A percentile compares a stretch with the other conserved stretches of the same genome.
Evolutionary conservation across 2,329 filamentous ascomycete genomes (phyloP).

Genomic region (Fusarium paranaense): DNA sequence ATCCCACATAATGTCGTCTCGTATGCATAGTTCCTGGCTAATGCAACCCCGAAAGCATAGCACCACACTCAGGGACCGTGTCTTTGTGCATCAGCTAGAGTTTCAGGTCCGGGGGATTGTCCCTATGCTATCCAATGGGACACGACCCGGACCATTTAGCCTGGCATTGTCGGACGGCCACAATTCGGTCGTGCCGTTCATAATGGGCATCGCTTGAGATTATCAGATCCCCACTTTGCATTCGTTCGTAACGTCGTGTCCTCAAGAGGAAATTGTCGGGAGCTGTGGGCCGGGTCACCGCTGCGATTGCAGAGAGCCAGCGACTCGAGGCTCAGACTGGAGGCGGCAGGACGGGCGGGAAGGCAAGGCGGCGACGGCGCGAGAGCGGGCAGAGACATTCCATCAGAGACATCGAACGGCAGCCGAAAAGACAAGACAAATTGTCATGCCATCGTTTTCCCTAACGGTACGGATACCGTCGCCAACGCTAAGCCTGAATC

Average conservation of each 20-base stretch:
- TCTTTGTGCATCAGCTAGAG: conserved; percentile 51
- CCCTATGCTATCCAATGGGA: conserved; percentile 46
- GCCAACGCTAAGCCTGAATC: conserved; percentile 16
- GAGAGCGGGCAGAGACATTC: conserved; percentile 27
- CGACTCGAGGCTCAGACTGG: conserved; percentile 11
- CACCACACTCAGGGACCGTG: conserved; percentile 24
- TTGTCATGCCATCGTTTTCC: conserved; percentile 21
- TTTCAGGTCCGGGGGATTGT: conserved; percentile 47
- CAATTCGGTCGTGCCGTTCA: conserved; percentile 43
- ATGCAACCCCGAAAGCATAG: conserved; percentile 44
- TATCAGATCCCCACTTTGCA: conserved; percentile 36
- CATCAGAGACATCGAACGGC: conserved; percentile 29
- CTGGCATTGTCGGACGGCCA: conserved; percentile 30
- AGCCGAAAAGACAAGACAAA: conserved; percentile 22
- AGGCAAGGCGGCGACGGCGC: conserved; percentile 6
- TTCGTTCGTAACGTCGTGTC: conserved; percentile 22
- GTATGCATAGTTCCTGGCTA: conserved; percentile 45
- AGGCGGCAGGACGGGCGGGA: conserved; percentile 17
- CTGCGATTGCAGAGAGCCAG: neutral
- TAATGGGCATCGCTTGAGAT: conserved; percentile 32
- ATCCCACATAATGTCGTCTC: conserved; percentile 23
- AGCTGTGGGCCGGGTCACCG: conserved; percentile 23
- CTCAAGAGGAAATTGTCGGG: conserved; percentile 30
- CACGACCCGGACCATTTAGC: conserved; percentile 37
- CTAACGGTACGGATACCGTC: neutral